Conservation (phyloP, 345 rosid genomes). For the Bruguiera gymnorhiza region DNA sequence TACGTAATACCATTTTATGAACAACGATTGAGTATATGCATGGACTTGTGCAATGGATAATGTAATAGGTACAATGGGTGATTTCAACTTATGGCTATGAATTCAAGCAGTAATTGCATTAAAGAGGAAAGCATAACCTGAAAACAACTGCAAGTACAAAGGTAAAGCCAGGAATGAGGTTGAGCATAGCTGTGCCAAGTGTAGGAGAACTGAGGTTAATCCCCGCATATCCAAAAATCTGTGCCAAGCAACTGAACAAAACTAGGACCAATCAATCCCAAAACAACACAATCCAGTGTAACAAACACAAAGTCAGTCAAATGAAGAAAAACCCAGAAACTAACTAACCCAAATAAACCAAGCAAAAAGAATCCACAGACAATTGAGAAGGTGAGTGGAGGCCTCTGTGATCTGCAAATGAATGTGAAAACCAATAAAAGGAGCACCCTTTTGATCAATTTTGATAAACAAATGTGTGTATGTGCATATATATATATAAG, state of each 20-base stretch:
- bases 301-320: neutral
- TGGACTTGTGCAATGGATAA: neutral
- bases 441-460: neutral
- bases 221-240: conserved; percentile 49
- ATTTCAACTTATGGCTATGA: conserved; percentile 5
- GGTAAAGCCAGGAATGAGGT: conserved; percentile 57
- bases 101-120: neutral
- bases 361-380: conserved; percentile 47
- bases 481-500: neutral
- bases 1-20: neutral
- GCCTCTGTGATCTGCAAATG: conserved; percentile 41
- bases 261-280: conserved; percentile 14
- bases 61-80: neutral
- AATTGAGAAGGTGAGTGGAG: conserved; percentile 42
- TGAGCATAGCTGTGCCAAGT: conserved; percentile 54
- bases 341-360: conserved; percentile 44
- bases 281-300: neutral
- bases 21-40: neutral
- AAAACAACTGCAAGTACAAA: conserved; percentile 52
- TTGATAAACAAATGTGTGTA: neutral
- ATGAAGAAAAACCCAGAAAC: conserved; percentile 4
- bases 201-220: conserved; percentile 54
- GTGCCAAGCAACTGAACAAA: conserved; percentile 22
- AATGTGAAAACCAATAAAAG: neutral
- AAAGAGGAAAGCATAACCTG: conserved; percentile 34